These are phyloP conservation scores for Globisporangium yorkense DNA, from an alignment of 352 stramenopile genomes.

Conservation along the genomic window DNA sequence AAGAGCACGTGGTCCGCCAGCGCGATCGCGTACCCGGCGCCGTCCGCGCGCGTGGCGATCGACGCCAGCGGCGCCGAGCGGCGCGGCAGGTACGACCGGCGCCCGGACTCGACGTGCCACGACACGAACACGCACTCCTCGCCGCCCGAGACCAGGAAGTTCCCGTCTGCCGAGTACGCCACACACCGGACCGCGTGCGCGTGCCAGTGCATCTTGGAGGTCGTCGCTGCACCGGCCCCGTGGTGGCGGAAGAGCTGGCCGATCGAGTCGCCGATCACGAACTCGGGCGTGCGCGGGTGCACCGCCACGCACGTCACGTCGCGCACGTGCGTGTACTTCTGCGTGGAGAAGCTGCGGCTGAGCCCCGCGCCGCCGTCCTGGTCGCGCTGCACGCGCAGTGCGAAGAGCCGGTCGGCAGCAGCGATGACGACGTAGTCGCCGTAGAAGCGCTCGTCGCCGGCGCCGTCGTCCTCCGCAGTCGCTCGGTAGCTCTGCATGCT, in stretches of 20 bases:
- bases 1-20: slow-evolving; percentile 69
- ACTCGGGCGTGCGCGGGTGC: slow-evolving; percentile 41
- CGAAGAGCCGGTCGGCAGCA: slow-evolving; percentile 29
- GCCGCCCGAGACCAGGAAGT: slow-evolving; percentile 75
- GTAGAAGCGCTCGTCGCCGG: slow-evolving; percentile 12
- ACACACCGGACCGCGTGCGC: slow-evolving; percentile 70
- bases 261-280: slow-evolving; percentile 52
- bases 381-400: slow-evolving; percentile 30
- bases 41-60: slow-evolving; percentile 50
- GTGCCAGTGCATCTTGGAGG: slow-evolving; percentile 83
- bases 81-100: slow-evolving; percentile 71
- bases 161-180: slow-evolving; percentile 67
- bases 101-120: slow-evolving; percentile 79
- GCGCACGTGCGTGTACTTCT: slow-evolving; percentile 42
- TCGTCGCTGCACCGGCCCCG: slow-evolving; percentile 14
- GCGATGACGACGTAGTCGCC: slow-evolving; percentile 53
- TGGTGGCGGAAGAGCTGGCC: slow-evolving; percentile 68
- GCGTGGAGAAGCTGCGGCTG: slow-evolving; percentile 21
- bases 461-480: neutral
- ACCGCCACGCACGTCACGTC: slow-evolving; percentile 59
- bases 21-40: slow-evolving; percentile 53
- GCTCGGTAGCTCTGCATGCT: slow-evolving; percentile 51
- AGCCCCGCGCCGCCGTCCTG: slow-evolving; percentile 22
- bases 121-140: slow-evolving; percentile 85
- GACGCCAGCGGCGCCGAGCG: slow-evolving; percentile 49